These are phyloP conservation scores for Suaeda aralocaspica DNA, from an alignment of 148 eudicot genomes.

Conservation along the genomic window DNA sequence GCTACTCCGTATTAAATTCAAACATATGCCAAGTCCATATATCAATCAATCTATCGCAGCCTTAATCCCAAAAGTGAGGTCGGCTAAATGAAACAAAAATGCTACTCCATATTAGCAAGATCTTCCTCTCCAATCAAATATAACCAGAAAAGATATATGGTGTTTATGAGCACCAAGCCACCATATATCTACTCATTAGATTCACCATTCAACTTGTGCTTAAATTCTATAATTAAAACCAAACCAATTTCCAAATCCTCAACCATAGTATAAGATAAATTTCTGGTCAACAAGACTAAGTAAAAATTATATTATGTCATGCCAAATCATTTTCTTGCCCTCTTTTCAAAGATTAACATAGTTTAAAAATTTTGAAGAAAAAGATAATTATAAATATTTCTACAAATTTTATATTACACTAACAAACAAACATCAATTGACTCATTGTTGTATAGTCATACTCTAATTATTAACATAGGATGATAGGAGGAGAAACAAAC, in stretches of 20 bases:
- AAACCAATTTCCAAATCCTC: neutral
- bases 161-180: neutral
- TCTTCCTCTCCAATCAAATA: too few species aligned
- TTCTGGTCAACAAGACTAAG: neutral
- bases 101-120: too few species aligned
- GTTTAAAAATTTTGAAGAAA: slow-evolving; percentile 9
- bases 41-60: too few species aligned
- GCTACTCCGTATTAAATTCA: too few species aligned
- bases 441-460: neutral
- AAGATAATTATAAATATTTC: slow-evolving; percentile 11
- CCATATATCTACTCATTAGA: too few species aligned
- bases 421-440: slow-evolving; percentile 13
- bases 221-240: neutral
- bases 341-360: neutral
- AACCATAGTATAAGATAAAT: neutral
- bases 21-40: neutral
- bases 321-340: neutral
- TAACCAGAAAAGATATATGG: too few species aligned
- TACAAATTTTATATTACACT: neutral
- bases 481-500: slow-evolving; percentile 10
- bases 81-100: too few species aligned
- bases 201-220: too few species aligned
- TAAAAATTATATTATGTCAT: neutral
- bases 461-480: too few species aligned
- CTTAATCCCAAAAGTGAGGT: too few species aligned